phyloP scores from a whole-genome alignment of 2,329 filamentous ascomycete species.

The Alternaria sp. region DNA sequence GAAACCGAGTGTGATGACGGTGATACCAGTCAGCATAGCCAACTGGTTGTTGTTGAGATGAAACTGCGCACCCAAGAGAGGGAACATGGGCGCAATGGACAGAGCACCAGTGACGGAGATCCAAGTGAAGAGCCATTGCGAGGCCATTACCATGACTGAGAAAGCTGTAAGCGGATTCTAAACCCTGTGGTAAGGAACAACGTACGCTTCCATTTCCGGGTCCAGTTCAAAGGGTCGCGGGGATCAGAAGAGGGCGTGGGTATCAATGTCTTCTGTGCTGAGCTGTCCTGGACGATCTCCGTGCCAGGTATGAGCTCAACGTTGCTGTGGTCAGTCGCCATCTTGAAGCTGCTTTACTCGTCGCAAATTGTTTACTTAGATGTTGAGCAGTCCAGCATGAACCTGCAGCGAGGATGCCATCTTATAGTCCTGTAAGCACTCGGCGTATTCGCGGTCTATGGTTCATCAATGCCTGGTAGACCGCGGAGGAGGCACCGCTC shows the following conservation, averaged over 20 bases:
- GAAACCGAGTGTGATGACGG: slow-evolving; percentile 56
- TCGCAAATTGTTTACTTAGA: background rate
- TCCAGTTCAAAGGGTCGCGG: slow-evolving; percentile 52
- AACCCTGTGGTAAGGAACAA: background rate
- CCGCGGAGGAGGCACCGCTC: slow-evolving; percentile 4
- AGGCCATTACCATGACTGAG: slow-evolving; percentile 48
- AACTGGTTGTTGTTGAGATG: slow-evolving; percentile 54
- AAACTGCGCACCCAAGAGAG: slow-evolving; percentile 53
- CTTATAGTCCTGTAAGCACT: background rate
- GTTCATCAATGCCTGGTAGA: background rate
- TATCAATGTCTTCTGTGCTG: slow-evolving; percentile 35
- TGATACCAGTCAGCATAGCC: slow-evolving; percentile 54
- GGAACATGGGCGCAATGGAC: slow-evolving; percentile 57
- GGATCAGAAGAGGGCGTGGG: slow-evolving; percentile 46
- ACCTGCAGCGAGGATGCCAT: background rate
- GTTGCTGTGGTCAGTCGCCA: slow-evolving; percentile 20
- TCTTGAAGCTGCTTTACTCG: slow-evolving; percentile 5
- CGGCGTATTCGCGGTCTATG: background rate
- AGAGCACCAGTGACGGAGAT: slow-evolving; percentile 55
- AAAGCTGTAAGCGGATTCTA: slow-evolving; percentile 1
- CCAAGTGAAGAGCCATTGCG: slow-evolving; percentile 55
- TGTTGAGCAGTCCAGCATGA: background rate
- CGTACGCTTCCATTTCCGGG: slow-evolving; percentile 45
- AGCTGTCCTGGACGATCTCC: slow-evolving; percentile 39
- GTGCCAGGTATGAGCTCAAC: slow-evolving; percentile 42